These are phyloP conservation scores for Lathyrus sativus DNA, from an alignment of 306 rosid genomes.

Conservation along the genomic window DNA sequence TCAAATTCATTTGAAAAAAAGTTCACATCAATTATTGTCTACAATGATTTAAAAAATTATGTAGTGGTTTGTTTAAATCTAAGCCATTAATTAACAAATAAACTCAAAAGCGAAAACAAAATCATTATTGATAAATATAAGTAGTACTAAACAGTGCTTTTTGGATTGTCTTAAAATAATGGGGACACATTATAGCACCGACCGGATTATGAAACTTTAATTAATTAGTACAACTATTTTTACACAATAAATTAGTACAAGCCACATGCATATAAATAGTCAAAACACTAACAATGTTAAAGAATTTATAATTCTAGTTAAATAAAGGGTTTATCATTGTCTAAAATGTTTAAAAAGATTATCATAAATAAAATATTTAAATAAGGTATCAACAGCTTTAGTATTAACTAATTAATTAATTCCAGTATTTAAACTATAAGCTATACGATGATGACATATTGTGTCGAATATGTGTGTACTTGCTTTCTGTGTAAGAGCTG, in stretches of 20 bases:
- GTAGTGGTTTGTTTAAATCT: no score
- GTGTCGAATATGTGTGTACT: conserved; percentile 25
- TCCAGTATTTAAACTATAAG: conserved; percentile 16
- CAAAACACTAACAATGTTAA: neutral
- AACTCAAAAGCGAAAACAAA: neutral
- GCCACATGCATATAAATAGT: conserved; percentile 2
- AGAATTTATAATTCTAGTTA: neutral
- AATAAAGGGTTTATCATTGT: conserved; percentile 11
- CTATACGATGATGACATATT: conserved; percentile 31
- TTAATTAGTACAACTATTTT: conserved; percentile 14
- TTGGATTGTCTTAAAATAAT: conserved; percentile 15
- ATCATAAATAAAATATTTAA: neutral
- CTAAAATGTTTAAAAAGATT: conserved; percentile 6
- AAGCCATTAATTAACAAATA: no score
- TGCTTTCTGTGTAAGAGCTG: conserved; percentile 34
- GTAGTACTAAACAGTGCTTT: neutral
- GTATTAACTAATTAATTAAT: conserved; percentile 21
- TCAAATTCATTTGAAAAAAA: no score
- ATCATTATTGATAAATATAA: neutral
- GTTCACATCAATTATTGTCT: no score
- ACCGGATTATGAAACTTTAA: conserved; percentile 22
- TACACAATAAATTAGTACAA: neutral
- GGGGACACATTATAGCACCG: conserved; percentile 21
- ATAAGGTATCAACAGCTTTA: neutral
- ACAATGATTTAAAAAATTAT: no score